These are phyloP conservation scores for Eutypa lata DNA, from an alignment of 2,329 filamentous ascomycete genomes.

Conservation along the genomic window DNA sequence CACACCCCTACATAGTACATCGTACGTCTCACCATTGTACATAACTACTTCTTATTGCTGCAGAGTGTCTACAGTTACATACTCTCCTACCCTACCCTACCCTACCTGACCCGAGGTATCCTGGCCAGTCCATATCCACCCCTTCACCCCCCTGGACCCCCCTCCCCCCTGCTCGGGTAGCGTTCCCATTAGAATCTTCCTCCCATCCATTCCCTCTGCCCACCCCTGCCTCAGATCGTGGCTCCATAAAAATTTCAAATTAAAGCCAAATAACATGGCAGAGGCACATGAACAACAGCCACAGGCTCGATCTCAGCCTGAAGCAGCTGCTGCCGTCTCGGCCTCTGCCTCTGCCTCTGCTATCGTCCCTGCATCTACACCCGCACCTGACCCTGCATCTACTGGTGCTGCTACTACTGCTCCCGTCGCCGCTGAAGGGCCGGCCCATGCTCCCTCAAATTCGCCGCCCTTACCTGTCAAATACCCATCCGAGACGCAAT, in stretches of 20 bases:
- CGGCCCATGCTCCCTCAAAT: constrained; percentile 26
- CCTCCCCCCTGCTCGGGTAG: constrained; percentile 22
- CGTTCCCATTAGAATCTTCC: constrained; percentile 28
- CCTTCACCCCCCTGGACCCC: not conserved
- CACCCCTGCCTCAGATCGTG: constrained; percentile 32
- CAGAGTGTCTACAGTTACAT: not conserved
- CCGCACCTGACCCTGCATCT: constrained; percentile 24
- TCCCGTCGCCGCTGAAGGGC: constrained; percentile 24
- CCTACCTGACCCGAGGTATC: not conserved
- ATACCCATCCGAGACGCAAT: constrained; percentile 16
- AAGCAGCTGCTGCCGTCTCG: constrained; percentile 22
- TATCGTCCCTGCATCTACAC: constrained; percentile 28
- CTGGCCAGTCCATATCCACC: not conserved
- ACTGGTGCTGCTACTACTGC: constrained; percentile 18
- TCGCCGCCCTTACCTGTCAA: constrained; percentile 7
- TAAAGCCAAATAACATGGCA: constrained; percentile 36
- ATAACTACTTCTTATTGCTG: not conserved
- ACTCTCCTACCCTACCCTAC: not conserved
- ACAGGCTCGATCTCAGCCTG: constrained; percentile 32
- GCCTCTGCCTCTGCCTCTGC: constrained; percentile 18
- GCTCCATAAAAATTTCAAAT: constrained; percentile 32
- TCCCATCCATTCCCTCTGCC: constrained; percentile 20
- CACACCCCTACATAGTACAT: not conserved
- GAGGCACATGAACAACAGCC: constrained; percentile 30
- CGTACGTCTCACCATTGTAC: no score